Percentiles rank a stretch among this genome's conserved stretches.
Evolutionary conservation across 73 alveolate species (phyloP).

Genomic region (Durusdinium trenchii): DNA sequence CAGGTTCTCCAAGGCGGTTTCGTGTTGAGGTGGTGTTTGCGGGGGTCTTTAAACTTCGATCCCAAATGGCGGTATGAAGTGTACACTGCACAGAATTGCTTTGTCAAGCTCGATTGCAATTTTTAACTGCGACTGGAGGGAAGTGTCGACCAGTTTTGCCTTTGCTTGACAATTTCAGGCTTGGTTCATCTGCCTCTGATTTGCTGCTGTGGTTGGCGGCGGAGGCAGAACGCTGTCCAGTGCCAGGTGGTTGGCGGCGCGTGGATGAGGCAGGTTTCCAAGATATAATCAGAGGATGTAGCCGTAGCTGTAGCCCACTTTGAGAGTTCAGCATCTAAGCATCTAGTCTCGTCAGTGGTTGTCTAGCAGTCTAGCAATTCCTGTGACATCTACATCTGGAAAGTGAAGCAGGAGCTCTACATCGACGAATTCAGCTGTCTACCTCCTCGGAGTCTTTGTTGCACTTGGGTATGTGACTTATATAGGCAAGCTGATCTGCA

Average conservation of each 20-base stretch:
- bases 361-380: neutral
- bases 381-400: neutral
- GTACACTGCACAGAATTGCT: no score
- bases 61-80: no score
- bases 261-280: neutral
- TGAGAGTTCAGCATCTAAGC: neutral
- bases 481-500: no score
- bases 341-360: neutral
- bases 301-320: neutral
- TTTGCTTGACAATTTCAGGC: no score
- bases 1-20: no score
- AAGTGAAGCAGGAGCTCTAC: neutral
- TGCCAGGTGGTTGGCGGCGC: constrained; percentile 38
- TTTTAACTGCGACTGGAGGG: no score
- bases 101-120: no score
- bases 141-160: no score
- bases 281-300: neutral
- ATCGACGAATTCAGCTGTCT: constrained; percentile 35
- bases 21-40: no score
- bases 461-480: no score
- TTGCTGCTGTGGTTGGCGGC: constrained; percentile 53
- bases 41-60: no score
- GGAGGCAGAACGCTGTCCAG: constrained; percentile 13
- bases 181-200: neutral
- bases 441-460: constrained; percentile 27